These are phyloP conservation scores for Glycyrrhiza uralensis DNA, from an alignment of 306 rosid genomes.

Conservation along the genomic window DNA sequence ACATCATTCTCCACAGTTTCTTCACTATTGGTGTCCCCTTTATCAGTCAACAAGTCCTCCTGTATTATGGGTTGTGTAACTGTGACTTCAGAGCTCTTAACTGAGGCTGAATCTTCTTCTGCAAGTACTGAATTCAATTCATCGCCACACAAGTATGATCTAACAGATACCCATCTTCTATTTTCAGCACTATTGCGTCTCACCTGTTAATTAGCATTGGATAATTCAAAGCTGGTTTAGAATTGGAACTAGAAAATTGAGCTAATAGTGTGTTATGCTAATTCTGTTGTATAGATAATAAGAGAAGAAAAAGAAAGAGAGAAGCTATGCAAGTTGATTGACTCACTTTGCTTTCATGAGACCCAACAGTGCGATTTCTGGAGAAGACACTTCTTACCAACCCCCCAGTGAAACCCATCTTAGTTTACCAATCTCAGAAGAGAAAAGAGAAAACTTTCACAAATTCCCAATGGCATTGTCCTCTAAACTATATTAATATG, in stretches of 20 bases:
- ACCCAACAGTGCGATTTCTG: constrained; percentile 43
- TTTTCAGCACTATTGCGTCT: constrained; percentile 53
- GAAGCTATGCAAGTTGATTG: background rate
- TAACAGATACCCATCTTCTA: constrained; percentile 74
- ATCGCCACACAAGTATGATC: constrained; percentile 86
- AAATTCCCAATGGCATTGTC: constrained; percentile 25
- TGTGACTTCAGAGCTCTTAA: constrained; percentile 56
- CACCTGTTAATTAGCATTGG: constrained; percentile 32
- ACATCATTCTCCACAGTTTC: constrained; percentile 50
- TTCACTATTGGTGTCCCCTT: constrained; percentile 35
- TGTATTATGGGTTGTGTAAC: constrained; percentile 46
- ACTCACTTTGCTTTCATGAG: constrained; percentile 67
- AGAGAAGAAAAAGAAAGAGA: background rate
- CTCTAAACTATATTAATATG: constrained; percentile 31
- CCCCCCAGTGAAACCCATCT: constrained; percentile 83
- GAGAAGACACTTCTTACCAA: constrained; percentile 79
- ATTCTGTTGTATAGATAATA: background rate
- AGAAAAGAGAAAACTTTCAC: constrained; percentile 9
- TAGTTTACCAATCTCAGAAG: constrained; percentile 17
- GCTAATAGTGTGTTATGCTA: background rate
- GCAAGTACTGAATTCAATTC: constrained; percentile 72
- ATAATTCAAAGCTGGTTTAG: constrained; percentile 27
- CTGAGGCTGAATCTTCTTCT: constrained; percentile 69
- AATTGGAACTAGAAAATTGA: background rate
- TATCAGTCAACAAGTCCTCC: constrained; percentile 27